A percentile compares a stretch with the other conserved stretches of the same genome.
These are phyloP conservation scores for Aspergillus sp. DNA, from an alignment of 2,329 filamentous ascomycete species.

Conservation along the genomic window DNA sequence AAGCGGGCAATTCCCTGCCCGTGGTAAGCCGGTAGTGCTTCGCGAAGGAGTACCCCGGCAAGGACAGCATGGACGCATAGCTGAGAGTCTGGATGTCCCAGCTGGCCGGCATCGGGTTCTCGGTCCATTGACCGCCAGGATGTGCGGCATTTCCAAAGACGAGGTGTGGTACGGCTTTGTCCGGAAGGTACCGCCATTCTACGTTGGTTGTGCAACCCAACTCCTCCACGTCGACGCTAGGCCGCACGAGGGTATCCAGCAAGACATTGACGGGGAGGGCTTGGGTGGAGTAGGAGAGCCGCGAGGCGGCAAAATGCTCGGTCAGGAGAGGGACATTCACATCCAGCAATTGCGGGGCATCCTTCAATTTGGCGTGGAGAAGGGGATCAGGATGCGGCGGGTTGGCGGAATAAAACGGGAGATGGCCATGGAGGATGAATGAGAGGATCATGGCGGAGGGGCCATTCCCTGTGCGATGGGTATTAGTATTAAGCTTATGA, in stretches of 20 bases:
- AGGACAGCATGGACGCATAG: slow-evolving; percentile 60
- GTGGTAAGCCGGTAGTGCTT: slow-evolving; percentile 48
- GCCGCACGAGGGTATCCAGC: slow-evolving; percentile 57
- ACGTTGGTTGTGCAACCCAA: slow-evolving; percentile 50
- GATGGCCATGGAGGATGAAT: slow-evolving; percentile 60
- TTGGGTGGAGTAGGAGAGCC: slow-evolving; percentile 60
- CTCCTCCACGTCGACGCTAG: slow-evolving; percentile 57
- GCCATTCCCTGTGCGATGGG: slow-evolving; percentile 51
- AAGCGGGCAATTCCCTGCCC: slow-evolving; percentile 46
- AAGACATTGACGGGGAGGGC: slow-evolving; percentile 60
- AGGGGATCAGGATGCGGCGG: slow-evolving; percentile 56
- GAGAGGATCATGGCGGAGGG: slow-evolving; percentile 61
- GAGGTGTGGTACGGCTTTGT: slow-evolving; percentile 52
- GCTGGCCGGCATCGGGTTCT: slow-evolving; percentile 51
- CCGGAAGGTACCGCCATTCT: slow-evolving; percentile 52
- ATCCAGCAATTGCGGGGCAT: slow-evolving; percentile 47
- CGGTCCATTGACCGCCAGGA: slow-evolving; percentile 60
- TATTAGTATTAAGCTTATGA: slow-evolving; percentile 4
- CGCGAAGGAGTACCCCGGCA: slow-evolving; percentile 58
- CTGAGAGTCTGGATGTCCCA: slow-evolving; percentile 59
- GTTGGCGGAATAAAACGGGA: slow-evolving; percentile 53
- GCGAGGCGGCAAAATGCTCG: slow-evolving; percentile 56
- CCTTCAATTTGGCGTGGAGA: slow-evolving; percentile 54
- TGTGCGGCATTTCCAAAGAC: slow-evolving; percentile 51
- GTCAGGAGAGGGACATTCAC: slow-evolving; percentile 49